Conservation (phyloP, 225 moss, liverwort and hornwort species). For the Physcomitrellopsis africana region DNA sequence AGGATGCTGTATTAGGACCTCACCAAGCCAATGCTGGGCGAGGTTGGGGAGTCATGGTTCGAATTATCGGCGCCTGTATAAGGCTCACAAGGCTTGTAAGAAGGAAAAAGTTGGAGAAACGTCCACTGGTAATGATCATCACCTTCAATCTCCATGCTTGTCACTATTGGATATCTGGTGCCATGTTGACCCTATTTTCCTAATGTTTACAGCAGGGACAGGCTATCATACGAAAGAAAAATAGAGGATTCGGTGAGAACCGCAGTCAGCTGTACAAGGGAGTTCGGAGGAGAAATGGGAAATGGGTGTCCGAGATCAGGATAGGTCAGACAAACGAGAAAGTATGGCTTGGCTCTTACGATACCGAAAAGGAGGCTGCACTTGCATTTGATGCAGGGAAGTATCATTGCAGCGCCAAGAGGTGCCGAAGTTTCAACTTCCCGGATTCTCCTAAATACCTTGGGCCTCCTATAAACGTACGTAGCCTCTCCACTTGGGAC, state of each 20-base stretch:
- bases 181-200: neutral
- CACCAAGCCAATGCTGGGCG: conserved; percentile 20
- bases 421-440: conserved; percentile 43
- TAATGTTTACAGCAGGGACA: conserved; percentile 25
- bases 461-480: conserved; percentile 32
- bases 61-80: conserved; percentile 45
- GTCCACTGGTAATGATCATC: conserved; percentile 24
- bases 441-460: conserved; percentile 39
- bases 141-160: neutral
- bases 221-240: conserved; percentile 9
- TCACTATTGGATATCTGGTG: neutral
- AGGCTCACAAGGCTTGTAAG: conserved; percentile 36
- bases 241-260: conserved; percentile 37
- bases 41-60: conserved; percentile 52
- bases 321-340: conserved; percentile 46
- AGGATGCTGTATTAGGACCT: conserved; percentile 33
- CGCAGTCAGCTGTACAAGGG: conserved; percentile 44
- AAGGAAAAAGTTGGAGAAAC: conserved; percentile 32
- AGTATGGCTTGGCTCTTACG: conserved; percentile 52
- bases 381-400: conserved; percentile 49
- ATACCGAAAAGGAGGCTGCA: conserved; percentile 53
- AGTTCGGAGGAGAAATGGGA: conserved; percentile 46
- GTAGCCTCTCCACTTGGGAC: conserved; percentile 26
- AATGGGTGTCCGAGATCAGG: conserved; percentile 54
- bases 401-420: conserved; percentile 42